Evolutionary conservation across 2,329 filamentous ascomycete species (phyloP).

Genomic region (Hymenoscyphus infarciens): DNA sequence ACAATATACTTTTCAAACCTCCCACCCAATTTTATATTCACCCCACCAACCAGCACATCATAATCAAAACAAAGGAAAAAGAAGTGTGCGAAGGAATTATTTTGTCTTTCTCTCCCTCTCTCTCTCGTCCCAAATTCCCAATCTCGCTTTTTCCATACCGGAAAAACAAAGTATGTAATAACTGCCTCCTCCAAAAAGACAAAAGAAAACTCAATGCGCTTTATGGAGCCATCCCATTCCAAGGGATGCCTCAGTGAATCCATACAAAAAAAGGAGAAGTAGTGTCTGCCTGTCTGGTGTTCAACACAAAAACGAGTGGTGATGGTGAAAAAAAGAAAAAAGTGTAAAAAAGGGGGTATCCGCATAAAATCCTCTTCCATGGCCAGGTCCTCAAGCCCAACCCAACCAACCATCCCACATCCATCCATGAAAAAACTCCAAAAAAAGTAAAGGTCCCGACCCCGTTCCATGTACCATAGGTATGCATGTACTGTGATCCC

Average conservation of each 20-base stretch:
- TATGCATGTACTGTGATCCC: conserved; percentile 4
- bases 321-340: not conserved
- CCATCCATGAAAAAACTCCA: not conserved
- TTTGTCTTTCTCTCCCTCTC: too few species aligned
- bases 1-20: too few species aligned
- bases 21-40: too few species aligned
- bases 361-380: not conserved
- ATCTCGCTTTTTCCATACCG: not conserved
- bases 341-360: not conserved
- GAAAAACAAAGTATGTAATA: not conserved
- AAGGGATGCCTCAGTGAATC: not conserved
- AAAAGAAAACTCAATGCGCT: not conserved
- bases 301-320: not conserved
- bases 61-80: too few species aligned
- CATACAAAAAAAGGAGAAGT: not conserved
- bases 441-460: not conserved
- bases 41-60: too few species aligned
- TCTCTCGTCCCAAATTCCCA: too few species aligned
- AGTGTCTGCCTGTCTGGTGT: not conserved
- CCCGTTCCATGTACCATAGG: not conserved
- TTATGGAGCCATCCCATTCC: not conserved
- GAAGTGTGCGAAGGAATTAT: too few species aligned
- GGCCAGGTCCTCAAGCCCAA: not conserved
- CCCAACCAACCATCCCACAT: not conserved
- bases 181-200: not conserved